Conservation (phyloP, 2,329 filamentous ascomycete genomes). For the Penicillium paneum region DNA sequence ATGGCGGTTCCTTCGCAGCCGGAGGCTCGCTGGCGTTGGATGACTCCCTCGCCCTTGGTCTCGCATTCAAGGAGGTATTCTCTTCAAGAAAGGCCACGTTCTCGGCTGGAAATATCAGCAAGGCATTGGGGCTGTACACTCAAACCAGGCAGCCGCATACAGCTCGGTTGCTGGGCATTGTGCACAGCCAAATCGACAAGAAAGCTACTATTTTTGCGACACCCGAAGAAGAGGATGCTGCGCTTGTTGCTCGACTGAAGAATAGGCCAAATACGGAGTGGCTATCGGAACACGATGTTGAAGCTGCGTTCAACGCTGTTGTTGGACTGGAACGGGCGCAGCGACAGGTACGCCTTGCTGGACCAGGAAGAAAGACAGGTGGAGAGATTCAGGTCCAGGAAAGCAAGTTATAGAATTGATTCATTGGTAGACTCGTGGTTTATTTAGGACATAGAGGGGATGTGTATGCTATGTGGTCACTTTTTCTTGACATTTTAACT, state of each 20-base stretch:
- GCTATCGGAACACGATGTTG: slow-evolving; percentile 50
- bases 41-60: slow-evolving; percentile 42
- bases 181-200: slow-evolving; percentile 24
- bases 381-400: neutral
- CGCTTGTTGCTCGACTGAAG: slow-evolving; percentile 36
- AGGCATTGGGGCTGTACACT: slow-evolving; percentile 42
- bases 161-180: slow-evolving; percentile 35
- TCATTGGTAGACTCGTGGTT: neutral
- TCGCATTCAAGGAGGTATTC: slow-evolving; percentile 40
- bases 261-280: slow-evolving; percentile 41
- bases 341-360: neutral
- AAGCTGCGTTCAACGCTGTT: slow-evolving; percentile 33
- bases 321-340: slow-evolving; percentile 1
- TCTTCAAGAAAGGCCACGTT: neutral
- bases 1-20: slow-evolving; percentile 32
- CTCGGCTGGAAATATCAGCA: slow-evolving; percentile 20
- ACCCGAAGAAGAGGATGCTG: slow-evolving; percentile 37
- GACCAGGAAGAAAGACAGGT: neutral
- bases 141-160: slow-evolving; percentile 45
- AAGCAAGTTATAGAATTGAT: slow-evolving; percentile 1
- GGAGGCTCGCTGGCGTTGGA: slow-evolving; percentile 32
- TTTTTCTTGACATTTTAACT: neutral
- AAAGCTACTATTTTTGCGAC: neutral
- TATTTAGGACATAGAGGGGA: neutral
- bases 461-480: neutral